phyloP scores from a whole-genome alignment of 208 protist species.

The Crithidia expoeki region DNA sequence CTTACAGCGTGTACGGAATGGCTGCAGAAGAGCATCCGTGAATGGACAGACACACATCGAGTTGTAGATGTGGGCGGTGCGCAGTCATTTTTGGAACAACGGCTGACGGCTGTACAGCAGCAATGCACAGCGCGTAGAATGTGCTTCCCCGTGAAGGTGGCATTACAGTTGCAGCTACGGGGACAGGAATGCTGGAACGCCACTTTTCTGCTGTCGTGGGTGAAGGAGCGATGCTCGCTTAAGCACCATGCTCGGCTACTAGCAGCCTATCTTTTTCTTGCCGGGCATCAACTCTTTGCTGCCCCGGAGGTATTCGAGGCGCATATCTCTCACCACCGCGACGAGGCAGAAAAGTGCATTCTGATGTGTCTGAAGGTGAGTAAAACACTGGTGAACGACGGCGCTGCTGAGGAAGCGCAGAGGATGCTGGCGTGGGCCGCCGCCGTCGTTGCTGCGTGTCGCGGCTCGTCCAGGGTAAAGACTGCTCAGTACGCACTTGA shows the following conservation, averaged over 20 bases:
- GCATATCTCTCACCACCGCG: constrained; percentile 59
- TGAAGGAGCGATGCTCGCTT: constrained; percentile 21
- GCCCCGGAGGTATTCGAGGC: constrained; percentile 27
- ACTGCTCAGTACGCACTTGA: constrained; percentile 31
- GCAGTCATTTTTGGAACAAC: background rate
- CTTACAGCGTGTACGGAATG: constrained; percentile 12
- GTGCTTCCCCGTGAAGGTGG: constrained; percentile 45
- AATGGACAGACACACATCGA: constrained; percentile 7
- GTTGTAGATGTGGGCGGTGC: background rate
- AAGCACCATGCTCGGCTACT: constrained; percentile 36
- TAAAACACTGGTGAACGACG: constrained; percentile 30
- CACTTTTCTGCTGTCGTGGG: constrained; percentile 37
- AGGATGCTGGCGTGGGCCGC: constrained; percentile 31
- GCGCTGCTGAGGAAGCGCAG: constrained; percentile 12
- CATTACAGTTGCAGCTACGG: constrained; percentile 42
- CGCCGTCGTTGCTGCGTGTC: constrained; percentile 12
- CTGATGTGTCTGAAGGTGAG: constrained; percentile 83
- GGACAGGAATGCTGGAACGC: constrained; percentile 68
- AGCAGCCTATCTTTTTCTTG: constrained; percentile 55
- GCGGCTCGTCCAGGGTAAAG: background rate
- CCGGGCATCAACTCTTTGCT: constrained; percentile 65
- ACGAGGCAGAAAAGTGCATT: constrained; percentile 72
- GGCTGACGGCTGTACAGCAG: background rate
- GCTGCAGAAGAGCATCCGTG: constrained; percentile 1
- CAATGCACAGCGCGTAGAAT: background rate